phyloP scores from a whole-genome alignment of 768 basidiomycete species.

The Tephrocybe sp. region DNA sequence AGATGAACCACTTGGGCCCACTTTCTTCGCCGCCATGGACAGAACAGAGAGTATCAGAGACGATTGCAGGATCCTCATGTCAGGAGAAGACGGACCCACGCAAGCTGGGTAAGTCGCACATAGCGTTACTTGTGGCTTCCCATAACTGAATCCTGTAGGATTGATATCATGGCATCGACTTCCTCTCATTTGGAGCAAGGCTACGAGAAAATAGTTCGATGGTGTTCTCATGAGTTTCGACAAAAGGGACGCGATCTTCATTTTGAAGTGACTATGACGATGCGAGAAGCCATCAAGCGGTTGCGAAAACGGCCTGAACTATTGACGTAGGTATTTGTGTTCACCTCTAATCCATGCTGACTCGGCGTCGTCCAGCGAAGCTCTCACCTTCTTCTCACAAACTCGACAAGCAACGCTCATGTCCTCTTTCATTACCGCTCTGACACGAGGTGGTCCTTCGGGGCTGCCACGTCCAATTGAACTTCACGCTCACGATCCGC shows the following conservation, averaged over 20 bases:
- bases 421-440: slow-evolving; percentile 78
- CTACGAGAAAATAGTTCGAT: slow-evolving; percentile 86
- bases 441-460: slow-evolving; percentile 85
- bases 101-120: slow-evolving; percentile 60
- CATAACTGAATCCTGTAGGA: slow-evolving; percentile 35
- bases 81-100: slow-evolving; percentile 78
- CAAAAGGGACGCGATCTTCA: slow-evolving; percentile 72
- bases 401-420: slow-evolving; percentile 81
- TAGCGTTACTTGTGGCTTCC: neutral
- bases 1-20: slow-evolving; percentile 68
- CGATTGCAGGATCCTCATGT: slow-evolving; percentile 85
- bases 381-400: slow-evolving; percentile 70
- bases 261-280: slow-evolving; percentile 59
- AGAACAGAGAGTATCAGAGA: slow-evolving; percentile 78
- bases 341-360: neutral
- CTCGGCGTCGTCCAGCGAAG: slow-evolving; percentile 43
- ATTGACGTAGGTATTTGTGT: slow-evolving; percentile 49
- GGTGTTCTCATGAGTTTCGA: slow-evolving; percentile 82
- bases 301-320: slow-evolving; percentile 78
- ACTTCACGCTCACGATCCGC: slow-evolving; percentile 95
- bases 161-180: slow-evolving; percentile 87
- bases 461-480: slow-evolving; percentile 92
- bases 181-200: slow-evolving; percentile 83
- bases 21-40: slow-evolving; percentile 86
- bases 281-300: slow-evolving; percentile 72